Conservation (phyloP, 352 stramenopile species). For the Plasmopara viticola region DNA sequence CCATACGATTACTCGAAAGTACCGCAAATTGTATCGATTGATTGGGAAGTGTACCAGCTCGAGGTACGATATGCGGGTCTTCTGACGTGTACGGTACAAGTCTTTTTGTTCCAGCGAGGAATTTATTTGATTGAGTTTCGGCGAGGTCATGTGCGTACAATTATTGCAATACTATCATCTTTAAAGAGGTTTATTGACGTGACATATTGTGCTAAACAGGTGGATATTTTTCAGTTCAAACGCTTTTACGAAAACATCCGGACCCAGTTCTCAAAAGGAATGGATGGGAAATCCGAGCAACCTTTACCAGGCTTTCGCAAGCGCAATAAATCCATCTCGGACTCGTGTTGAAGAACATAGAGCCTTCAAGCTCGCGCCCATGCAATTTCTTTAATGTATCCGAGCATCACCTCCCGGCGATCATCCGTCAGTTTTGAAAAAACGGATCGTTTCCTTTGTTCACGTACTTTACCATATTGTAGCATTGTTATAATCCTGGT, state of each 20-base stretch:
- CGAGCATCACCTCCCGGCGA: not conserved
- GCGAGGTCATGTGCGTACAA: conserved; percentile 52
- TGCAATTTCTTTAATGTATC: no score
- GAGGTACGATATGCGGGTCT: conserved; percentile 57
- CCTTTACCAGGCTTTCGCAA: conserved; percentile 31
- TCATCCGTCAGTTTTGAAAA: not conserved
- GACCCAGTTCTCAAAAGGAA: conserved; percentile 46
- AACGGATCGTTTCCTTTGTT: not conserved
- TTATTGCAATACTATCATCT: not conserved
- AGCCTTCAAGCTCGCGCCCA: no score
- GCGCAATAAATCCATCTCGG: conserved; percentile 62
- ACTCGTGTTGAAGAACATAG: not conserved
- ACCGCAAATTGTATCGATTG: conserved; percentile 44
- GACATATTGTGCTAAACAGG: conserved; percentile 16
- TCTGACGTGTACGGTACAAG: conserved; percentile 67
- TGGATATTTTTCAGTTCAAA: conserved; percentile 87
- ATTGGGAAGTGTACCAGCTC: conserved; percentile 73
- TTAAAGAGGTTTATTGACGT: conserved; percentile 7
- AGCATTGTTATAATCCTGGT: not conserved
- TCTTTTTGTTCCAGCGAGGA: conserved; percentile 74
- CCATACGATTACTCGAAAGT: conserved; percentile 42
- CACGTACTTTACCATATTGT: not conserved
- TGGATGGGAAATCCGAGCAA: conserved; percentile 23
- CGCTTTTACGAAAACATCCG: conserved; percentile 81
- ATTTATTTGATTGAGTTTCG: conserved; percentile 80